Evolutionary conservation across 352 stramenopile genomes (phyloP), one percentile per base, ranked within the genome.

Genomic region (Phytophthora pini): DNA sequence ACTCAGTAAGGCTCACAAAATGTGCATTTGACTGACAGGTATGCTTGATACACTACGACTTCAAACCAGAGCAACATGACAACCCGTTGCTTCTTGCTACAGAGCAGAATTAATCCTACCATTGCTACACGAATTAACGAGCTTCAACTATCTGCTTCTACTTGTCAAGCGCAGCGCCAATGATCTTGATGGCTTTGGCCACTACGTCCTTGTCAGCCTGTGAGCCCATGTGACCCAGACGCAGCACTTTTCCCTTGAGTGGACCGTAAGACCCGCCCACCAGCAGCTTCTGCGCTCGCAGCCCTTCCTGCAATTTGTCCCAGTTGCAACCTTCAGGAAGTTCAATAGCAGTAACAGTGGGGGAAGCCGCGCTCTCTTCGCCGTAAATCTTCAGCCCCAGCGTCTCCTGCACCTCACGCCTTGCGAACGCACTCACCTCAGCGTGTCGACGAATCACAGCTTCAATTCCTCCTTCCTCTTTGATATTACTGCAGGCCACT

Each of bases 21-120:
- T 56, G 15, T 54, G 45, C 13, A 50, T 40, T 12, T 46, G 65
- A 29, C 31, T 27, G 13, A 51, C 45, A 82, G 72, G 32, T 87
- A 15, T 82, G 63, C 52, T 32, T 82, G 24, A 81, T 89, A 57
- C 78, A 84, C 52, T 87, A 89, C 64, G 77, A 86, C 47, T 89
- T 89, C 53, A 87, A 84, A 65, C 80, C 77, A 12, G 68, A 80
- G 39, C 75, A 89, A 51, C 78, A 89, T 55, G 80, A 89, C 64
- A 84, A 89, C 48, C 73, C 77, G 31, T 58, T 89, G 29, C 67
- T 86, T 43, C 71, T 87, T 41, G 74, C 68, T 6, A 74, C 70
- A 22, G 74, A 84, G 55, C 63, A 80, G 39, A 67, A 70, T 11
- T 80, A 70, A 72, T 27, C 15, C 32, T n/a, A 2, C 27, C 24